Conservation (phyloP, 1,284 basidiomycete genomes). For the Agroathelia rolfsii region DNA sequence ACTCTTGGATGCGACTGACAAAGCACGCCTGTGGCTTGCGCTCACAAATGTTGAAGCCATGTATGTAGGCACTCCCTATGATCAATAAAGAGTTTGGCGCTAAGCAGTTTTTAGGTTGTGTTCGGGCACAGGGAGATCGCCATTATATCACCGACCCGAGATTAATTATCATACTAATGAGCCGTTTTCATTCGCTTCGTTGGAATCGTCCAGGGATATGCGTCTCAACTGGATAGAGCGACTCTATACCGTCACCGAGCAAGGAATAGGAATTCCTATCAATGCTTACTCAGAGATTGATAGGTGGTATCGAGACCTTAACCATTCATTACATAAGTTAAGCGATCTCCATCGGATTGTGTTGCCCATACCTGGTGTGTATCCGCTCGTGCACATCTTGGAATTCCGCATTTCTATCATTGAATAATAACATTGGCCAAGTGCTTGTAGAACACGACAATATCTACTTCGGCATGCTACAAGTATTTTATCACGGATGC, state of each 20-base stretch:
- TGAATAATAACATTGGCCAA: no score
- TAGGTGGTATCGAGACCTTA: slow-evolving; percentile 23
- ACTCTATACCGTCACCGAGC: slow-evolving; percentile 21
- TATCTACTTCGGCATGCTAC: slow-evolving; percentile 31
- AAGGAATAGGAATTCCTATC: slow-evolving; percentile 22
- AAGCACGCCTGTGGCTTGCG: slow-evolving; percentile 31
- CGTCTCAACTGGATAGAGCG: slow-evolving; percentile 26
- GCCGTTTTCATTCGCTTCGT: slow-evolving; percentile 16
- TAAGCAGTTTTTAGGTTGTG: slow-evolving; percentile 33
- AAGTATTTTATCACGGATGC: slow-evolving; percentile 25
- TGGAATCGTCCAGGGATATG: slow-evolving; percentile 21
- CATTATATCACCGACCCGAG: slow-evolving; percentile 23
- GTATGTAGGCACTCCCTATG: no score
- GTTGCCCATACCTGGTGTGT: slow-evolving; percentile 1
- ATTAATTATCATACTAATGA: slow-evolving; percentile 21
- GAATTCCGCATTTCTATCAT: slow-evolving; percentile 14
- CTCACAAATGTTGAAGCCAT: slow-evolving; percentile 30
- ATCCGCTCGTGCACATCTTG: neutral
- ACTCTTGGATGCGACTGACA: slow-evolving; percentile 22
- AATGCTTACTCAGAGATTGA: slow-evolving; percentile 18
- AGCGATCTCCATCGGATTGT: slow-evolving; percentile 5
- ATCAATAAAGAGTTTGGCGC: no score
- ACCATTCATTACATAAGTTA: slow-evolving; percentile 11
- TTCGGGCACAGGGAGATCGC: slow-evolving; percentile 27
- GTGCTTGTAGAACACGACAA: slow-evolving; percentile 28